Evolutionary conservation across 2,329 filamentous ascomycete genomes (phyloP).

Genomic region (Exophiala mesophila): DNA sequence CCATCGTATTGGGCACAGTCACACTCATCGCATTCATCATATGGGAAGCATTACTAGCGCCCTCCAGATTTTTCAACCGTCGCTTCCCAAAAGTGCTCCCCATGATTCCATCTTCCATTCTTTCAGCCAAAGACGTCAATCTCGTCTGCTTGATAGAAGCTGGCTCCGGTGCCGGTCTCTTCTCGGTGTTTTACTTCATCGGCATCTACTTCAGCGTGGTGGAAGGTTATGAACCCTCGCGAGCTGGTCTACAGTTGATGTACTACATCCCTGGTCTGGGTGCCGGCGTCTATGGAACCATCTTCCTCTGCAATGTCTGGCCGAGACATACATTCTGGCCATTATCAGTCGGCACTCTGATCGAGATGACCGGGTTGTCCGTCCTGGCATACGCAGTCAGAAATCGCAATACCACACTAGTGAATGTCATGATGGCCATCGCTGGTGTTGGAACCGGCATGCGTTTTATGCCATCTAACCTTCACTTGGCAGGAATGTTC

Average conservation of each 20-base stretch:
- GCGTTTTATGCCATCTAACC: slow-evolving; percentile 59
- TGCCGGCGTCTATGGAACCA: slow-evolving; percentile 54
- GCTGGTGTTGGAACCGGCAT: slow-evolving; percentile 59
- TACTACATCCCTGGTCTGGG: slow-evolving; percentile 62
- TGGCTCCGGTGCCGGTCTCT: slow-evolving; percentile 50
- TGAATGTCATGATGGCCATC: slow-evolving; percentile 64
- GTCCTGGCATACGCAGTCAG: slow-evolving; percentile 56
- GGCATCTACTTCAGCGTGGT: slow-evolving; percentile 64
- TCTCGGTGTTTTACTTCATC: slow-evolving; percentile 62
- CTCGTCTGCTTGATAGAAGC: slow-evolving; percentile 62
- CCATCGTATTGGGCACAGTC: slow-evolving; percentile 37
- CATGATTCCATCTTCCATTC: slow-evolving; percentile 60
- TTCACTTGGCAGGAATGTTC: slow-evolving; percentile 62
- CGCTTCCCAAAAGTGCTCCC: slow-evolving; percentile 52
- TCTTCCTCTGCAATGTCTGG: slow-evolving; percentile 56
- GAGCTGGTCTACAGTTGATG: slow-evolving; percentile 55
- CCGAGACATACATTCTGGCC: slow-evolving; percentile 59
- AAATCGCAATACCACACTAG: slow-evolving; percentile 42
- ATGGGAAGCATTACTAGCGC: slow-evolving; percentile 47
- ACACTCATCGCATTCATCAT: slow-evolving; percentile 35
- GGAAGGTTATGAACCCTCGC: slow-evolving; percentile 46
- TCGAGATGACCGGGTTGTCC: slow-evolving; percentile 56
- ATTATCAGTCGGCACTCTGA: slow-evolving; percentile 52
- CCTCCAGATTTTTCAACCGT: slow-evolving; percentile 43
- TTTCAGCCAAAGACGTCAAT: slow-evolving; percentile 53